Conservation (phyloP, 1,139 yeast species). For the Nadsonia commutata region DNA sequence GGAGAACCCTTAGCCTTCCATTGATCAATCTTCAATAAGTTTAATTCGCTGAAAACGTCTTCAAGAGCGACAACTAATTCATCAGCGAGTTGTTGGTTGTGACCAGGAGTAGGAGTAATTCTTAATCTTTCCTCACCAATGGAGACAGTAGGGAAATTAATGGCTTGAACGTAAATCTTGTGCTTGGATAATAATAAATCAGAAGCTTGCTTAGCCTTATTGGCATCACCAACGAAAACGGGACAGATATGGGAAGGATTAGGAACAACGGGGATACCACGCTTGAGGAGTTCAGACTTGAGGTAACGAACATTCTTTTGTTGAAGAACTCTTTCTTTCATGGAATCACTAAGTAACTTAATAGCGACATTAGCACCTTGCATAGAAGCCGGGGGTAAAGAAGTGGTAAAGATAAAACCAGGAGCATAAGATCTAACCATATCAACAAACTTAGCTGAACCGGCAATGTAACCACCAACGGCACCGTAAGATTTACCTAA, state of each 20-base stretch:
- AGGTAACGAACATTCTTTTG: conserved; percentile 79
- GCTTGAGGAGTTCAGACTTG: conserved; percentile 47
- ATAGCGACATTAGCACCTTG: conserved; percentile 87
- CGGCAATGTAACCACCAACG: conserved; percentile 97
- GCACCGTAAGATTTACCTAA: conserved; percentile 94
- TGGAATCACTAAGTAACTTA: conserved; percentile 66
- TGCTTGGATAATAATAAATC: conserved; percentile 76
- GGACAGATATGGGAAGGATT: conserved; percentile 97
- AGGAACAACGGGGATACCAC: conserved; percentile 91
- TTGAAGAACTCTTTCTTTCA: conserved; percentile 67
- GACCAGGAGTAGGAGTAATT: conserved; percentile 97
- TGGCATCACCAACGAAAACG: conserved; percentile 85
- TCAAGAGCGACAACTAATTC: conserved; percentile 67
- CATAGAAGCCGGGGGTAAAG: conserved; percentile 96
- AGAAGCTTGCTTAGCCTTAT: conserved; percentile 78
- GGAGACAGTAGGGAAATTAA: conserved; percentile 95
- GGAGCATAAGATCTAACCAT: conserved; percentile 96
- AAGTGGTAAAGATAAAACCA: conserved; percentile 91
- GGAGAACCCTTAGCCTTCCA: conserved; percentile 76
- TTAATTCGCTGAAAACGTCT: conserved; percentile 60
- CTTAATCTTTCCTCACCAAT: conserved; percentile 92
- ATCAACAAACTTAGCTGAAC: conserved; percentile 68
- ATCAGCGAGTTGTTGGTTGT: conserved; percentile 60
- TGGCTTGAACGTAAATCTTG: conserved; percentile 90
- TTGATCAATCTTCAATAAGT: conserved; percentile 58